Evolutionary conservation across 495 filamentous ascomycete species (phyloP).

Genomic region (Penicillium coffeae): DNA sequence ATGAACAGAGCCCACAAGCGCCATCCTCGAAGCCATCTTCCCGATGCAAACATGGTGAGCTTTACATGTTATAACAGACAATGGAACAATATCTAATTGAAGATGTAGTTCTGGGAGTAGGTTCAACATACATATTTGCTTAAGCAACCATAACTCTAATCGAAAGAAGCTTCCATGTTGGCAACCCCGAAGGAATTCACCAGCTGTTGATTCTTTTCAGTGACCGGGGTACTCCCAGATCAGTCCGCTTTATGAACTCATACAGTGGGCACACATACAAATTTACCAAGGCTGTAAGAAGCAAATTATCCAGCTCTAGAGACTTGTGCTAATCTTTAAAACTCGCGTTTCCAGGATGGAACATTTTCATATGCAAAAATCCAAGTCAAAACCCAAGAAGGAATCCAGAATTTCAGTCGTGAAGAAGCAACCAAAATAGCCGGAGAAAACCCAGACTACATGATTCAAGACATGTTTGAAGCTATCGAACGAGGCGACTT

Average conservation of each 20-base stretch:
- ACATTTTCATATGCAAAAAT: constrained; percentile 61
- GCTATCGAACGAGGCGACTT: constrained; percentile 33
- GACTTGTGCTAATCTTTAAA: constrained; percentile 12
- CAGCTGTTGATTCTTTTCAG: constrained; percentile 62
- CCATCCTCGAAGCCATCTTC: constrained; percentile 42
- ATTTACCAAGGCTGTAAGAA: constrained; percentile 52
- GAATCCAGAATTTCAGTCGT: constrained; percentile 53
- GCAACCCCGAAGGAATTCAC: constrained; percentile 62
- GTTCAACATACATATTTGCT: constrained; percentile 46
- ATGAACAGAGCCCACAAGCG: constrained; percentile 52
- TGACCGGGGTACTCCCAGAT: constrained; percentile 61
- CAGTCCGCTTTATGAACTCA: constrained; percentile 57
- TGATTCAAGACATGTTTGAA: constrained; percentile 34
- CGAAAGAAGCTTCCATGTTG: constrained; percentile 44
- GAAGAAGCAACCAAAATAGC: constrained; percentile 55
- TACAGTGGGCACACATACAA: constrained; percentile 68
- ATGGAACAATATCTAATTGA: constrained; percentile 3
- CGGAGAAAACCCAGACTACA: constrained; percentile 41
- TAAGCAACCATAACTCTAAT: constrained; percentile 29
- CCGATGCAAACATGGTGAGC: constrained; percentile 48
- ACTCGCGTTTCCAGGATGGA: constrained; percentile 38
- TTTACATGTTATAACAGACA: neutral
- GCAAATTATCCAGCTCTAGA: neutral
- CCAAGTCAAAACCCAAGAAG: constrained; percentile 64
- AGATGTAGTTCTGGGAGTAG: constrained; percentile 49